phyloP scores from a whole-genome alignment of 2,329 filamentous ascomycete genomes.

The Magnaporthales sp. region DNA sequence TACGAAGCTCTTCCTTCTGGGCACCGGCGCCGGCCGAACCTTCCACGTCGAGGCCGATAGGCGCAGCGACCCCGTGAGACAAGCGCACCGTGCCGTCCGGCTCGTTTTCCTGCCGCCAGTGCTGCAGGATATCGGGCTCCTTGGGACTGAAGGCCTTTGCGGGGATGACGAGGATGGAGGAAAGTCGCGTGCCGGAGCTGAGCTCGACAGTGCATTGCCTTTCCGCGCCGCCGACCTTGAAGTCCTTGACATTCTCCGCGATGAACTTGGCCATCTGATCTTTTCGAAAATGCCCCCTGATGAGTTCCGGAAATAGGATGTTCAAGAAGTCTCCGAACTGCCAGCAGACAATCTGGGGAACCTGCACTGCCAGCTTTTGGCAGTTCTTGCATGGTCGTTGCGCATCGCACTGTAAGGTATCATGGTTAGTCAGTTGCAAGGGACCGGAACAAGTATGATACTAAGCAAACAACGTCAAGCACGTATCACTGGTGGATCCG shows the following conservation, averaged over 20 bases:
- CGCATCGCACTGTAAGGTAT: conserved; percentile 32
- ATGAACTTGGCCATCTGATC: conserved; percentile 41
- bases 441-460: neutral
- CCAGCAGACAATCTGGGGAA: conserved; percentile 50
- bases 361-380: conserved; percentile 37
- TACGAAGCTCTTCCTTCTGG: conserved; percentile 36
- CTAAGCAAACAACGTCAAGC: neutral
- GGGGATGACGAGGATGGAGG: conserved; percentile 33
- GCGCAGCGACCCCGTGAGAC: conserved; percentile 31
- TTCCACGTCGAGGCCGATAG: conserved; percentile 40
- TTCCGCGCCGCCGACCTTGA: conserved; percentile 30
- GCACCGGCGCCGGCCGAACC: conserved; percentile 23
- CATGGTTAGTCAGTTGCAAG: neutral
- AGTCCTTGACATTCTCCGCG: conserved; percentile 37
- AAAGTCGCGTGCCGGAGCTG: conserved; percentile 36
- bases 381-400: conserved; percentile 49
- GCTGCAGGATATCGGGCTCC: conserved; percentile 36
- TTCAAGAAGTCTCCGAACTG: conserved; percentile 47
- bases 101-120: conserved; percentile 36
- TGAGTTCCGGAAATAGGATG: conserved; percentile 42
- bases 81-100: conserved; percentile 29
- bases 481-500: neutral
- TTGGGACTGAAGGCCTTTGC: conserved; percentile 45
- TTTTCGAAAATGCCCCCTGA: conserved; percentile 40
- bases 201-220: conserved; percentile 36